Base-by-base conservation (phyloP, 1,284 basidiomycete species). In the Porodaedalea pini region DNA sequence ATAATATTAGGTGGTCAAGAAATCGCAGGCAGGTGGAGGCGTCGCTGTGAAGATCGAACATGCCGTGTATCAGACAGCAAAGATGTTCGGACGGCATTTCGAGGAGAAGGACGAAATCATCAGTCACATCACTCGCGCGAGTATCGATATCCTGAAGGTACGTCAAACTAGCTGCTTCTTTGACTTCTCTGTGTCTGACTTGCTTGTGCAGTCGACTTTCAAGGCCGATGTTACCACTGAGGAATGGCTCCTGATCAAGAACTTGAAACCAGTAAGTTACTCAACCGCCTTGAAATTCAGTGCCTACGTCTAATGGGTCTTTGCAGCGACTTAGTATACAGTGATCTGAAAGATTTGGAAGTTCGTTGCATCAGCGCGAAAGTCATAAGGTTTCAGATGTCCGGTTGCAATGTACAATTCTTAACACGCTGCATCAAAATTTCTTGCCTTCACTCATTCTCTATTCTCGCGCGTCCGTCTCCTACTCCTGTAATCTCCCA, bases 41-140 rank as follows among this genome's bases (percentile, higher is more conserved):
- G 96, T 98, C 17, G 97, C 97, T 0, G 92, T 99, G 69, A 98
- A 98, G 80, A 98, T 99, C 63, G 97, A 99, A 71, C 91, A 97
- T 69, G 94, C 94, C 1, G 88, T 94, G 3, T 95, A 99, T 73
- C 92, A 98, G 73, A 90, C 91, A 37, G 87, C 94, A 13, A 96
- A 95, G 75, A 91, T 94, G 82, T 97, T 90, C 68, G 94, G 94
- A 5, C 83, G 90, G 58, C 92, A 94, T 71, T 97, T 99, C 70
- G 94, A 97, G 69, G 95, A 98, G 54, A 93, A 94, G 72, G 96
- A 99, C 71, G 94, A 97, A 66, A 72, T 98, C 40, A 80, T 96
- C 55, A 95, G 93, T 60, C 88, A 92, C 62, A 90, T 99, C 69
- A 89, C 92, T 45, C 82, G 97, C 56, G 85, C 88, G 69, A 94